phyloP scores from a whole-genome alignment of 148 eudicot genomes.

The Spergularia bocconei region DNA sequence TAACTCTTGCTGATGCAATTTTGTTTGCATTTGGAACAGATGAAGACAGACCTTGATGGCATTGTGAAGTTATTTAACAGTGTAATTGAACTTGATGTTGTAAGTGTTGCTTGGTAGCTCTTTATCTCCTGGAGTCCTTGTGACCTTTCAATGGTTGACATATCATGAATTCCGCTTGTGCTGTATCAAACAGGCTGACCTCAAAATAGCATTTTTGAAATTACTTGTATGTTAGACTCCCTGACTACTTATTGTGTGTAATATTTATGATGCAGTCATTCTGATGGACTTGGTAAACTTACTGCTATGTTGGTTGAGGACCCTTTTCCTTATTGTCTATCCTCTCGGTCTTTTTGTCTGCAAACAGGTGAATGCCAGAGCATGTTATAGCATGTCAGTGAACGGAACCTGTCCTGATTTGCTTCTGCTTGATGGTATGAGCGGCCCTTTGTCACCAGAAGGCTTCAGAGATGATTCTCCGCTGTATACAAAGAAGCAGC shows the following conservation, averaged over 20 bases:
- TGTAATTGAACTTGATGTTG: slow-evolving; percentile 71
- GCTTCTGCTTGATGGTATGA: slow-evolving; percentile 42
- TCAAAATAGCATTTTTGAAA: too few relatives aligned
- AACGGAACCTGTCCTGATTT: slow-evolving; percentile 74
- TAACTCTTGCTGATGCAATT: background rate
- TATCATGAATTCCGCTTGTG: too few relatives aligned
- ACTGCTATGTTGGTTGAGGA: too few relatives aligned
- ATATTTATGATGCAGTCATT: background rate
- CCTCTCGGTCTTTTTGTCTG: background rate
- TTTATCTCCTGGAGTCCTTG: slow-evolving; percentile 8
- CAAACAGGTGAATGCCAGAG: slow-evolving; percentile 74
- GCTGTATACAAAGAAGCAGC: slow-evolving; percentile 40
- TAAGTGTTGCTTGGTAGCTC: slow-evolving; percentile 31
- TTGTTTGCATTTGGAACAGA: slow-evolving; percentile 41
- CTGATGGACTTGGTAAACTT: too few relatives aligned
- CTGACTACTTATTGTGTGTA: too few relatives aligned
- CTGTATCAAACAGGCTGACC: too few relatives aligned
- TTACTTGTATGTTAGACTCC: too few relatives aligned
- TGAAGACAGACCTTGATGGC: slow-evolving; percentile 60
- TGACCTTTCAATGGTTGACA: background rate
- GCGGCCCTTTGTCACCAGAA: slow-evolving; percentile 31
- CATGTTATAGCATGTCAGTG: slow-evolving; percentile 68
- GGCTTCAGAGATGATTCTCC: slow-evolving; percentile 18
- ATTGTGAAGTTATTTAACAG: slow-evolving; percentile 48
- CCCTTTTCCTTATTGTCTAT: background rate